These are phyloP conservation scores for Ilex paraguariensis DNA, from an alignment of 305 asterid genomes.

Conservation along the genomic window DNA sequence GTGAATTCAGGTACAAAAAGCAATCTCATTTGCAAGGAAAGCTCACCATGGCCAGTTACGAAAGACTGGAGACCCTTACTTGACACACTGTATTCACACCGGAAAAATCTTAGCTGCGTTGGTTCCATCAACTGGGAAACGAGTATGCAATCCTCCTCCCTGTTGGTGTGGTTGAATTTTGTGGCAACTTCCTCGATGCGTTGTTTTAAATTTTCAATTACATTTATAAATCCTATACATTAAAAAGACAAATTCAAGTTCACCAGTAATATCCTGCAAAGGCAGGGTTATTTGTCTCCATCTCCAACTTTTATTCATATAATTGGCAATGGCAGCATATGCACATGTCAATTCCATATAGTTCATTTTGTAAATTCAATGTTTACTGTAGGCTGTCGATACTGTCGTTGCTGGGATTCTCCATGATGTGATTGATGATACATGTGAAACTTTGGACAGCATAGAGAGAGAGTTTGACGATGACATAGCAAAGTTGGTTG, in stretches of 20 bases:
- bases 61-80: conserved; percentile 86
- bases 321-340: too few relatives aligned
- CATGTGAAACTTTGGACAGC: conserved; percentile 62
- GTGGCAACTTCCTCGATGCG: neutral
- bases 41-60: conserved; percentile 94
- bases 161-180: conserved; percentile 10
- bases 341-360: too few relatives aligned
- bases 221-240: neutral
- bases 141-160: conserved; percentile 41
- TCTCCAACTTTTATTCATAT: too few relatives aligned
- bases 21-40: conserved; percentile 82
- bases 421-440: conserved; percentile 87
- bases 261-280: neutral
- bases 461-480: conserved; percentile 73
- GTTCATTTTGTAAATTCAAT: neutral
- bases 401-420: conserved; percentile 94
- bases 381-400: conserved; percentile 62
- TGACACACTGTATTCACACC: conserved; percentile 94
- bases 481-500: conserved; percentile 85
- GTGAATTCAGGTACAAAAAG: conserved; percentile 99
- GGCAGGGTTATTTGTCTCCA: neutral
- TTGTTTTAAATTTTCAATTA: neutral
- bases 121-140: conserved; percentile 80
- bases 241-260: neutral
- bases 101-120: conserved; percentile 75